Evolutionary conservation across 306 rosid species (phyloP).

Genomic region (Purshia tridentata): DNA sequence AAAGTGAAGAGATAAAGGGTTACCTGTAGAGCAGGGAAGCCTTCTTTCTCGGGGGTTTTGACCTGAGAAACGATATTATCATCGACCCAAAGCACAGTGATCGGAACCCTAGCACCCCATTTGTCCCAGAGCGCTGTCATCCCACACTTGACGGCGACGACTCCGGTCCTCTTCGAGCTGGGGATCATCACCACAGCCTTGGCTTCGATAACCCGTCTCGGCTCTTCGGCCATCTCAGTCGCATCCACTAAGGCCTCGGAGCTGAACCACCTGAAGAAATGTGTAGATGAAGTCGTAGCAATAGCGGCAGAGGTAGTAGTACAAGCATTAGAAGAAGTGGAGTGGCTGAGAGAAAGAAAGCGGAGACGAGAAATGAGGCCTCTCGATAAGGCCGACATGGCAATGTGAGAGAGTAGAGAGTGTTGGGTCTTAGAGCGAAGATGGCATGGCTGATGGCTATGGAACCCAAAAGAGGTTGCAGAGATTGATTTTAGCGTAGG

Average conservation of each 20-base stretch:
- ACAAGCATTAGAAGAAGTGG: background rate
- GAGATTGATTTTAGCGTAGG: background rate
- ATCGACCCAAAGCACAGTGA: slow-evolving; percentile 84
- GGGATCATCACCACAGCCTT: slow-evolving; percentile 55
- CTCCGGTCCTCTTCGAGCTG: slow-evolving; percentile 71
- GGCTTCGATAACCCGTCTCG: slow-evolving; percentile 46
- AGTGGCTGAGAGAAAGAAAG: slow-evolving; percentile 28
- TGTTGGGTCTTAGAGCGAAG: background rate
- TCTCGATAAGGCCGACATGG: slow-evolving; percentile 71
- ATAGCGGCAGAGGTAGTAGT: background rate
- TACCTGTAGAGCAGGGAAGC: slow-evolving; percentile 77
- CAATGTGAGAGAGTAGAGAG: background rate
- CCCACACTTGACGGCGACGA: slow-evolving; percentile 87
- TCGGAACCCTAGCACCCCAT: slow-evolving; percentile 94
- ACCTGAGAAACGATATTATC: slow-evolving; percentile 95
- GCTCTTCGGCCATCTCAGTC: slow-evolving; percentile 12
- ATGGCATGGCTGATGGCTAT: slow-evolving; percentile 2
- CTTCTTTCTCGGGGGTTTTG: slow-evolving; percentile 81
- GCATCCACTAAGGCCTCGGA: slow-evolving; percentile 41
- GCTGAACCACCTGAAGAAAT: slow-evolving; percentile 38
- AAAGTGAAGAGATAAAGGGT: slow-evolving; percentile 1
- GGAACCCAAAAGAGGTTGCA: background rate
- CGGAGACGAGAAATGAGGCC: slow-evolving; percentile 64
- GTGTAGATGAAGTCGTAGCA: background rate
- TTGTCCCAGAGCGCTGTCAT: slow-evolving; percentile 96